Base-by-base conservation (phyloP, 163 green algal species). In the Chlamydomonas reinhardtii region DNA sequence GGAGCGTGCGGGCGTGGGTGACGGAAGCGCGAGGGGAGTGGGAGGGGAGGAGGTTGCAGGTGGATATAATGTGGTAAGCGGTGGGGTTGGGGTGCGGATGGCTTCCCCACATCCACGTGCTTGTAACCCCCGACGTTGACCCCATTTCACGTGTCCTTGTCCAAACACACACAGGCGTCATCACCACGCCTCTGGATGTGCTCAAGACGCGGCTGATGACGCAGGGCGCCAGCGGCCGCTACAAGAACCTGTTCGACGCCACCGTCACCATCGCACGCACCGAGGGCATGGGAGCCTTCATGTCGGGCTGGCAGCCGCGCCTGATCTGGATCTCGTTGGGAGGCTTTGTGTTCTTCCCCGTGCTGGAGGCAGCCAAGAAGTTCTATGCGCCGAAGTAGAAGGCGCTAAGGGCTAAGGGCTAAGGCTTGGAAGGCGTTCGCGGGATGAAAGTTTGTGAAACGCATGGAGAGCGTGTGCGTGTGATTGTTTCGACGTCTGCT, bases 141-240 rank as follows among this genome's bases (percentile, higher is more conserved):
- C n/a, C n/a, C n/a, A n/a, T n/a, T n/a, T n/a, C n/a, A n/a, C n/a
- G n/a, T n/a, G n/a, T n/a, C n/a, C n/a, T n/a, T n/a, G n/a, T n/a
- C n/a, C n/a, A n/a, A n/a, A n/a, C n/a, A n/a, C 32, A 29, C 62
- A 17, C 90, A 95, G 93, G 96, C 24, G 86, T 98, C 34, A 89
- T 97, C 52, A 99, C 98, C 34, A 99, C 98, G 14, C 98, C 98
- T 0, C 93, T 99, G 70, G 98, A 99, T 75, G 98, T 99, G 73
- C 91, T 99, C 29, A 99, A 99, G 92, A 99, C 98, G 19, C 90
- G 97, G 22, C 92, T 99, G 11, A 99, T 99, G 98, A 96, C 97
- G 9, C 95, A 99, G 86, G 97, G 96, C 62, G 86, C 88, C 22
- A 90, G 43, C 17, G 90, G 93, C 24, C 82, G 78, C 48, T 96